Conservation (phyloP, 306 rosid species). For the Citrullus amarus region DNA sequence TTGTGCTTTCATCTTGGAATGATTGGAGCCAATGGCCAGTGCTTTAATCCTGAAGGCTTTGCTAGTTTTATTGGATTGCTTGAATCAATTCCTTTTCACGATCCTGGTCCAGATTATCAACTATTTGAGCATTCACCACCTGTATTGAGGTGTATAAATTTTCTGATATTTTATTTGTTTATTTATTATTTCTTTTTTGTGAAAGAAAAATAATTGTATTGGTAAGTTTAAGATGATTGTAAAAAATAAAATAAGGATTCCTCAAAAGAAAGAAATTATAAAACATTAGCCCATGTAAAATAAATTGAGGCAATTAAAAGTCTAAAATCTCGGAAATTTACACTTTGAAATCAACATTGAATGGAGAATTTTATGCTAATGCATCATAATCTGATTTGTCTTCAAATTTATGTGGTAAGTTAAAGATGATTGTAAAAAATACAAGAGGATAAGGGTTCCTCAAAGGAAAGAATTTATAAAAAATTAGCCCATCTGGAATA, state of each 20-base stretch:
- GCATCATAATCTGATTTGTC: background rate
- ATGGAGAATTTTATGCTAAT: background rate
- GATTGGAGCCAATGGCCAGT: constrained; percentile 46
- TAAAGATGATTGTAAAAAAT: background rate
- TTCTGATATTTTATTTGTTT: constrained; percentile 3
- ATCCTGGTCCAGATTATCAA: constrained; percentile 43
- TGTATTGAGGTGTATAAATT: constrained; percentile 44
- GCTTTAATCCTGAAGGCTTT: constrained; percentile 79
- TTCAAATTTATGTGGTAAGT: background rate
- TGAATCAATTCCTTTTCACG: constrained; percentile 81
- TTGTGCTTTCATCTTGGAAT: constrained; percentile 63
- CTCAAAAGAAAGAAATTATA: background rate
- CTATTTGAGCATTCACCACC: constrained; percentile 61
- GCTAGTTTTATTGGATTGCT: constrained; percentile 72
- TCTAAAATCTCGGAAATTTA: background rate
- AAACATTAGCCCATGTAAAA: background rate
- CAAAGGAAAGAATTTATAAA: background rate
- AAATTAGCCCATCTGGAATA: background rate
- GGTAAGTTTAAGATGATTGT: background rate
- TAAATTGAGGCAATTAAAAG: background rate
- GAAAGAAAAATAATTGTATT: background rate
- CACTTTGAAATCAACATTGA: background rate
- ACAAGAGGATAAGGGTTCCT: background rate
- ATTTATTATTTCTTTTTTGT: background rate
- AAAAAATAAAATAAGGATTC: background rate